Evolutionary conservation across 306 rosid species (phyloP), one percentile per base, ranked within the genome.

Genomic region (Cajanus cajan): DNA sequence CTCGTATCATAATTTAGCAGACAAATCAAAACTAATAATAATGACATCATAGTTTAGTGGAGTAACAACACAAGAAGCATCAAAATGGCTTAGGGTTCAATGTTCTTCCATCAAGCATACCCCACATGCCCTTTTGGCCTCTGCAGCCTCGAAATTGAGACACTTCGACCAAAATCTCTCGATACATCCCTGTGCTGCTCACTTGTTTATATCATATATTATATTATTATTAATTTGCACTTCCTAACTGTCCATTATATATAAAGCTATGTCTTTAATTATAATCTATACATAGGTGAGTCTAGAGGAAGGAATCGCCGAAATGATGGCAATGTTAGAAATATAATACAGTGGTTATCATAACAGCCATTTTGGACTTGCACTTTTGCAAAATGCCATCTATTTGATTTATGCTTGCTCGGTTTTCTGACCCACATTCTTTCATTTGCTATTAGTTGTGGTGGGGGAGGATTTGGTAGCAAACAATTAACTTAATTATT

Each of bases 401-500:
- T 45, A 52, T 72, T 18, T 6, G 4, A 68, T 66, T 24, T 63
- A 13, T 58, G 31, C n/a, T 67, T 74, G 59, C 22, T 31, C 8
- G 76, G 48, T 28, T 74, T 55, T 66, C 24, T 55, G 75, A 41
- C 84, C 69, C 66, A 74, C 73, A n/a, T 11, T 15, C 62, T 61
- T 59, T 76, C 51, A 34, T 44, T 45, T 40, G 28, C 33, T 33
- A 40, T 67, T 72, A 71, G 79, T 80, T 77, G 65, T 28, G 88
- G 82, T 85, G 82, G 90, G 87, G 88, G 8, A 78, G 70, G 78
- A 72, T 78, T 82, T 50, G 90, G 88, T 77, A 59, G 86, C 37
- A 43, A 65, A 51, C 71, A 73, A 71, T 64, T 50, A 78, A 78
- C 64, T 37, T 45, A 86, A 43, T 70, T 51, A 65, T 31, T 71